Percentiles rank a stretch among this genome's conserved stretches.
These are phyloP conservation scores for Monascus purpureus DNA, from an alignment of 495 filamentous ascomycete species.

Conservation along the genomic window DNA sequence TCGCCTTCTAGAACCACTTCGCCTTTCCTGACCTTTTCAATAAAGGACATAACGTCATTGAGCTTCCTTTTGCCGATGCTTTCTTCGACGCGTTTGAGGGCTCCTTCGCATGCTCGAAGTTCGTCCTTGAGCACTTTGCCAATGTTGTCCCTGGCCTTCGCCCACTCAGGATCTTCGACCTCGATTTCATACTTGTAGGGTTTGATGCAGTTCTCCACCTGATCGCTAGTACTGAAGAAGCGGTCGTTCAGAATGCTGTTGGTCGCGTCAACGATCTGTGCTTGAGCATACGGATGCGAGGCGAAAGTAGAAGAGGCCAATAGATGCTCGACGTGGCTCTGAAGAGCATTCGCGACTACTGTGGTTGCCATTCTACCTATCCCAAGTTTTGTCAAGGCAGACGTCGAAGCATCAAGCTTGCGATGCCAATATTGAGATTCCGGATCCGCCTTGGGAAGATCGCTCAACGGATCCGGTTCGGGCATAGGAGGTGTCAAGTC, in stretches of 20 bases:
- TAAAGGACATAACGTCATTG: slow-evolving; percentile 78
- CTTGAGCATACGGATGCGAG: slow-evolving; percentile 77
- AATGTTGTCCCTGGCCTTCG: slow-evolving; percentile 65
- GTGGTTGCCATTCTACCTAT: slow-evolving; percentile 86
- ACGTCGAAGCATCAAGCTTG: slow-evolving; percentile 85
- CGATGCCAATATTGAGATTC: slow-evolving; percentile 84
- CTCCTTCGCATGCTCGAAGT: slow-evolving; percentile 65
- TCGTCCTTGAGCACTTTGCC: slow-evolving; percentile 68
- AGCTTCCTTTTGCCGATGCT: slow-evolving; percentile 66
- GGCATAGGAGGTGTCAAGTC: slow-evolving; percentile 46
- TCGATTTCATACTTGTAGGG: slow-evolving; percentile 97
- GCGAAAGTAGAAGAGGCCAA: slow-evolving; percentile 69
- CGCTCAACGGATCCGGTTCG: slow-evolving; percentile 59
- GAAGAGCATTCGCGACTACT: slow-evolving; percentile 76
- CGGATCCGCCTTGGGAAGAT: slow-evolving; percentile 68
- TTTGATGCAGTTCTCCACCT: slow-evolving; percentile 99
- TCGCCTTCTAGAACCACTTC: slow-evolving; percentile 74
- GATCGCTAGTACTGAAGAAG: slow-evolving; percentile 91
- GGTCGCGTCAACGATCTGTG: slow-evolving; percentile 81
- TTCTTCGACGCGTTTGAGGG: slow-evolving; percentile 60
- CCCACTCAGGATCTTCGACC: slow-evolving; percentile 81
- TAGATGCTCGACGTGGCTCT: slow-evolving; percentile 68
- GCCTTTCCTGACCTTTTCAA: slow-evolving; percentile 76
- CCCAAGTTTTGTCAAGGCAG: slow-evolving; percentile 80
- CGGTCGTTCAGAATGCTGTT: slow-evolving; percentile 81